These are phyloP conservation scores for Rugosomyces carneus DNA, from an alignment of 1,284 basidiomycete genomes.

Conservation along the genomic window DNA sequence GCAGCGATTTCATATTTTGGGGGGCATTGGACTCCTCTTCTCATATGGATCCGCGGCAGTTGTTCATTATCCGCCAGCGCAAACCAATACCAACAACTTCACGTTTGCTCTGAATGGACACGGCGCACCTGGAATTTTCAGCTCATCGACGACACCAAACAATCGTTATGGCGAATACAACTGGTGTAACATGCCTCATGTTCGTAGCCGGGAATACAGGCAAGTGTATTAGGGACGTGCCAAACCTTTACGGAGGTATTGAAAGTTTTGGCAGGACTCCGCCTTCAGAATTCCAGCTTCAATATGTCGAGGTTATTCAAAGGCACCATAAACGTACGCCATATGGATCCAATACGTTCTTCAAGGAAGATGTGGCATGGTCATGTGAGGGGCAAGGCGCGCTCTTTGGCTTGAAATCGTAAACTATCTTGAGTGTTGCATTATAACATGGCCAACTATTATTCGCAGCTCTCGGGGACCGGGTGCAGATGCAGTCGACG, in stretches of 20 bases:
- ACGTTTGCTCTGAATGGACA: constrained; percentile 33
- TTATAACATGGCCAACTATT: not conserved
- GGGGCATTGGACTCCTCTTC: constrained; percentile 2
- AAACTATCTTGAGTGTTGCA: constrained; percentile 3
- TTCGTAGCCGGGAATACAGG: constrained; percentile 35
- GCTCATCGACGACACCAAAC: constrained; percentile 31
- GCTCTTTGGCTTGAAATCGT: constrained; percentile 31
- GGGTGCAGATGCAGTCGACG: constrained; percentile 24
- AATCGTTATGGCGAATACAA: constrained; percentile 37
- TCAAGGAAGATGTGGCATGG: constrained; percentile 38
- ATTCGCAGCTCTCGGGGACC: constrained; percentile 18
- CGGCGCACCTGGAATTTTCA: constrained; percentile 39
- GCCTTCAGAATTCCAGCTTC: constrained; percentile 26
- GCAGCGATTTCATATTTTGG: constrained; percentile 1
- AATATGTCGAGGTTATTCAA: constrained; percentile 43
- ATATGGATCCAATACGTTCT: constrained; percentile 41
- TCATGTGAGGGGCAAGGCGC: constrained; percentile 33
- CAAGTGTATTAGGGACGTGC: constrained; percentile 24
- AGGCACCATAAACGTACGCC: constrained; percentile 45
- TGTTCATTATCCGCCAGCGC: constrained; percentile 32
- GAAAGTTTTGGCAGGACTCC: constrained; percentile 22
- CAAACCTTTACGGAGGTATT: not conserved
- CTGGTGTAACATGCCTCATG: constrained; percentile 49
- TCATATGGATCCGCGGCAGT: constrained; percentile 15
- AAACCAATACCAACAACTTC: constrained; percentile 34